Evolutionary conservation across 768 basidiomycete genomes (phyloP), one percentile per base, ranked within the genome.

Genomic region (Tylopilus sp.): DNA sequence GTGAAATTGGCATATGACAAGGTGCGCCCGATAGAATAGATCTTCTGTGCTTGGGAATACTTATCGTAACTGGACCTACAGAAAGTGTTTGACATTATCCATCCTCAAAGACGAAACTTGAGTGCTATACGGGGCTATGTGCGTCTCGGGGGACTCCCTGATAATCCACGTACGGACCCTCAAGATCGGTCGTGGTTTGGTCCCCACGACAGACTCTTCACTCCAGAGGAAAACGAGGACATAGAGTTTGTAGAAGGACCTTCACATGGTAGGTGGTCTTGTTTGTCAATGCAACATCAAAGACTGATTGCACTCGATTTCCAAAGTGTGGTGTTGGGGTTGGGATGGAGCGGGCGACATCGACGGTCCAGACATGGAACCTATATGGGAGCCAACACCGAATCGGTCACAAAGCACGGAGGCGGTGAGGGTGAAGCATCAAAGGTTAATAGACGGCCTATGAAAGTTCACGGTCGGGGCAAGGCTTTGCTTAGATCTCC

Each of bases 321-420:
- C 1, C 25, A 36, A 63, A 97, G 96, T 98, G 13, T 98, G 96
- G 96, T 98, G 96, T 67, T 98, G 96, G 96, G 96, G 96, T 19
- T 99, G 96, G 96, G 96, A 99, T 63, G 96, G 96, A 14, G 96
- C 96, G 4, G 96, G 96, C 19, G 96, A 99, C 66, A 80, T 99
- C 22, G 96, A 98, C 58, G 96, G 95, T 38, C 96, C 96, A 0
- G 95, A 98, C 64, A 92, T 99, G 7, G 96, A 98, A 62, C 96
- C 96, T 7, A 89, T 99, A 49, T 99, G 96, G 96, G 96, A 98
- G 69, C 66, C 70, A 30, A 87, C 88, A 85, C 74, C 88, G 5
- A 81, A 87, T 57, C 84, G 76, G 64, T 80, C 86, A 12, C 84
- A 72, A 44, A 67, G 65, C 3, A 19, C 73, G 0, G 83, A 84